Conservation (phyloP, 2,329 filamentous ascomycete genomes). For the Cytospora paraplurivora region DNA sequence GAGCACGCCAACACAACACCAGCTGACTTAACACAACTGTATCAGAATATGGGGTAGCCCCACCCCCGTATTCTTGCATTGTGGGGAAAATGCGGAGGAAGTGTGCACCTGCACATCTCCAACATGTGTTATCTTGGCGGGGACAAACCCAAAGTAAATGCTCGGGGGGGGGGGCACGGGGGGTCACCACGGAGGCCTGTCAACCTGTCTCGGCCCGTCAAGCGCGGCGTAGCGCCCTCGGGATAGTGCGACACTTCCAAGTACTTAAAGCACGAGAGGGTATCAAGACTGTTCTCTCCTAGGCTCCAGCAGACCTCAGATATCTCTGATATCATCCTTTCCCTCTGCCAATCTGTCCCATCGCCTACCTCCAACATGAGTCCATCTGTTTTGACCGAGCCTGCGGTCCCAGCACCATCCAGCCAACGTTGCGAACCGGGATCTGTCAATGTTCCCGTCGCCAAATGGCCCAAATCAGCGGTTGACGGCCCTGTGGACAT, state of each 20-base stretch:
- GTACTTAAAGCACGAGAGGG: slow-evolving; percentile 1
- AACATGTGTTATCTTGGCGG: background rate
- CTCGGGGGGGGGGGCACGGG: too few relatives aligned
- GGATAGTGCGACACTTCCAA: background rate
- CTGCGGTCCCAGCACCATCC: slow-evolving; percentile 2
- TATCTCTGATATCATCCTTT: background rate
- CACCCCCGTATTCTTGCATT: slow-evolving; percentile 17
- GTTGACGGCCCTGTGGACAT: slow-evolving; percentile 39
- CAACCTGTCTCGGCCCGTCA: slow-evolving; percentile 11
- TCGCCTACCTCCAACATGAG: slow-evolving; percentile 16
- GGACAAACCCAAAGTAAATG: background rate
- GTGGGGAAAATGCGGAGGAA: slow-evolving; percentile 15
- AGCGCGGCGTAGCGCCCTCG: background rate
- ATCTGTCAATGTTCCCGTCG: slow-evolving; percentile 55
- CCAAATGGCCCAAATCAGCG: slow-evolving; percentile 43
- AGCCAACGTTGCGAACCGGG: slow-evolving; percentile 43
- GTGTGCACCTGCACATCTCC: background rate
- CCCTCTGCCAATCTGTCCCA: background rate
- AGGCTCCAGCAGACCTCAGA: too few relatives aligned
- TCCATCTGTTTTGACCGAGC: slow-evolving; percentile 9
- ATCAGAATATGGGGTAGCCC: slow-evolving; percentile 1
- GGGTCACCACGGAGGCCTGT: slow-evolving; percentile 16
- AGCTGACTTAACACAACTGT: background rate
- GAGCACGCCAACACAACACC: background rate
- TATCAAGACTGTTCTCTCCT: background rate